Evolutionary conservation across 257 asterid species (phyloP).

Genomic region (Phtheirospermum japonicum): DNA sequence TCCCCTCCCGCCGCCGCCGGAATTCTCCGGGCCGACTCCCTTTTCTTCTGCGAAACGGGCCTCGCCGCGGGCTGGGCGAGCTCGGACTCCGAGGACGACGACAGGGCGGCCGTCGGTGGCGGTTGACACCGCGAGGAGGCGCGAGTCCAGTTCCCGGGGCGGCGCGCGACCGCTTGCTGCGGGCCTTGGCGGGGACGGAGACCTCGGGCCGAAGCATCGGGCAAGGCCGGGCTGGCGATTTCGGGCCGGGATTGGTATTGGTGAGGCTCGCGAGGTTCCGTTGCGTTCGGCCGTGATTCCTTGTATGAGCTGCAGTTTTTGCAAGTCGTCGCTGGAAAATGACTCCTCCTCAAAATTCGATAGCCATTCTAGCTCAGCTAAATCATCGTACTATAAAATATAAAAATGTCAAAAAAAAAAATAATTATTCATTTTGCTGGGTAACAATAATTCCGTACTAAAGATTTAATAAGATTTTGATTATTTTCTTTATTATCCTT

Average conservation of each 20-base stretch:
- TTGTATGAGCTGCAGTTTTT: constrained; percentile 69
- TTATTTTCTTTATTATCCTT: too few relatives aligned
- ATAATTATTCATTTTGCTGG: too few relatives aligned
- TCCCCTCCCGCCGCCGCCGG: constrained; percentile 43
- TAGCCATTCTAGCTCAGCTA: constrained; percentile 86
- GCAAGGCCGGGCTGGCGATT: constrained; percentile 25
- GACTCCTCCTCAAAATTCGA: constrained; percentile 82
- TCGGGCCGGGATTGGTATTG: constrained; percentile 51
- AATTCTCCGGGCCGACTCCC: not conserved
- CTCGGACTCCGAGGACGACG: constrained; percentile 34
- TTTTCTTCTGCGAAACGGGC: not conserved
- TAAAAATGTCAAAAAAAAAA: not conserved
- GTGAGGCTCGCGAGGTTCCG: constrained; percentile 29
- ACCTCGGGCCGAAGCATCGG: constrained; percentile 36
- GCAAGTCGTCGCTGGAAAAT: constrained; percentile 69
- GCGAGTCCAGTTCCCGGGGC: constrained; percentile 79
- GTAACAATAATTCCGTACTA: too few relatives aligned
- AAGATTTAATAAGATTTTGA: too few relatives aligned
- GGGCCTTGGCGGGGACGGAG: constrained; percentile 83
- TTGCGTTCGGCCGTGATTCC: constrained; percentile 49
- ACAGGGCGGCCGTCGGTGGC: too few relatives aligned
- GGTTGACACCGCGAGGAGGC: constrained; percentile 41
- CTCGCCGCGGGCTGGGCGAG: not conserved
- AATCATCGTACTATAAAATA: constrained; percentile 55
- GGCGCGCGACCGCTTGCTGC: constrained; percentile 89